Evolutionary conservation across 148 eudicot species (phyloP), one percentile per base, ranked within the genome.

Genomic region (Camellia sinensis): DNA sequence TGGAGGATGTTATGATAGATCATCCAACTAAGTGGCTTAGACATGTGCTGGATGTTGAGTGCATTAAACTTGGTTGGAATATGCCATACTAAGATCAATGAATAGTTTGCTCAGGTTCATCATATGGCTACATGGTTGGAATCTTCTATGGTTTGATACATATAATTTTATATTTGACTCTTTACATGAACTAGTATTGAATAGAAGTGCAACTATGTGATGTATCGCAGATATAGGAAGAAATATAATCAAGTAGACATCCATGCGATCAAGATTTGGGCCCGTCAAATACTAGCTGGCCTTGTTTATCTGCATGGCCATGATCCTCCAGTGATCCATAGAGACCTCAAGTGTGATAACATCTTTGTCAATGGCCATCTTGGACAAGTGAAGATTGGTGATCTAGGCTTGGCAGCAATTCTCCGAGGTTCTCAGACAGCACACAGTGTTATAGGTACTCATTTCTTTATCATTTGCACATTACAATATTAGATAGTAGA

Each of bases 331-430:
- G 91, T 90, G 57, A 87, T 90, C 21, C 93, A 88, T 78, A 78
- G 91, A 79, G 89, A 86, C 79, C 85, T 88, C 12, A 88, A 88
- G 77, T 88, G 91, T 54, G 93, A 90, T 48, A 90, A 90, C 74
- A 85, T 90, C 66, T 90, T 90, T 74, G 89, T 90, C 14, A 90
- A 88, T 83, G 93, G 93, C 40, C 89, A 90, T 78, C 83, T 85
- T 44, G 93, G 93, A 53, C 86, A 90, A 83, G 91, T 90, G 80
- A 90, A 90, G 89, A 88, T 90, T 76, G 93, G 93, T 46, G 93
- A 90, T 84, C 86, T 90, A 9, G 93, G 93, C 60, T 73, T 90
- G 44, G 93, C 93, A 60, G 88, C 91, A 29, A 73, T 83, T 78
- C 85, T 89, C 19, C 83, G 61, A 45, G 83, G 84, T 13, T 86